These are phyloP conservation scores for Fusarium sp. DNA, from an alignment of 2,329 filamentous ascomycete genomes.

Conservation along the genomic window DNA sequence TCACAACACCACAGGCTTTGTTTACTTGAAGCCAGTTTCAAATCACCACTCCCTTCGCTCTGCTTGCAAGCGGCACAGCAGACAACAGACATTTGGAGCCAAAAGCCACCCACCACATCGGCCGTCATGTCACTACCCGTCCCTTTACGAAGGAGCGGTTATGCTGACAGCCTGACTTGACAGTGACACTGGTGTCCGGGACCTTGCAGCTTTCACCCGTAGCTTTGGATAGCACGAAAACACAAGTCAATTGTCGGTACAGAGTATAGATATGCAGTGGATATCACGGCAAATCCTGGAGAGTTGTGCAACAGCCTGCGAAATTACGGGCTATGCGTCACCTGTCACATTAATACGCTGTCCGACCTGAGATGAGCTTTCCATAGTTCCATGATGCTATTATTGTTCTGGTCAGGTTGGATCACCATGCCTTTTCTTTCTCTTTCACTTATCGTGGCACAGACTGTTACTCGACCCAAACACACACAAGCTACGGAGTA, in stretches of 20 bases:
- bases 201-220: slow-evolving; percentile 36
- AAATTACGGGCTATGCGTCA: slow-evolving; percentile 22
- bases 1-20: slow-evolving; percentile 36
- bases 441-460: slow-evolving; percentile 8
- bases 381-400: slow-evolving; percentile 29
- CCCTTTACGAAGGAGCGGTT: slow-evolving; percentile 22
- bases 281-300: slow-evolving; percentile 11
- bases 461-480: slow-evolving; percentile 7
- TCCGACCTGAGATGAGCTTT: slow-evolving; percentile 23
- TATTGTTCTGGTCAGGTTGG: slow-evolving; percentile 16
- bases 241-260: slow-evolving; percentile 3
- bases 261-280: neutral
- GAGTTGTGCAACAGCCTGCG: slow-evolving; percentile 22
- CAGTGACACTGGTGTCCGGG: slow-evolving; percentile 30
- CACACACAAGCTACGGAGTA: neutral
- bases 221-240: slow-evolving; percentile 28
- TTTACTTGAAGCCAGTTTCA: slow-evolving; percentile 24
- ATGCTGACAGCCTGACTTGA: slow-evolving; percentile 20
- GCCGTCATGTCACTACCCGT: slow-evolving; percentile 39
- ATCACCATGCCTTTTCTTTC: neutral
- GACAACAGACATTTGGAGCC: neutral
- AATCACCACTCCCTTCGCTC: slow-evolving; percentile 44
- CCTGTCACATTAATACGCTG: slow-evolving; percentile 9
- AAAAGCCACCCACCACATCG: slow-evolving; percentile 24
- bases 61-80: slow-evolving; percentile 11